Evolutionary conservation across 805 yeast genomes (phyloP).

Genomic region (Pichia heedii): DNA sequence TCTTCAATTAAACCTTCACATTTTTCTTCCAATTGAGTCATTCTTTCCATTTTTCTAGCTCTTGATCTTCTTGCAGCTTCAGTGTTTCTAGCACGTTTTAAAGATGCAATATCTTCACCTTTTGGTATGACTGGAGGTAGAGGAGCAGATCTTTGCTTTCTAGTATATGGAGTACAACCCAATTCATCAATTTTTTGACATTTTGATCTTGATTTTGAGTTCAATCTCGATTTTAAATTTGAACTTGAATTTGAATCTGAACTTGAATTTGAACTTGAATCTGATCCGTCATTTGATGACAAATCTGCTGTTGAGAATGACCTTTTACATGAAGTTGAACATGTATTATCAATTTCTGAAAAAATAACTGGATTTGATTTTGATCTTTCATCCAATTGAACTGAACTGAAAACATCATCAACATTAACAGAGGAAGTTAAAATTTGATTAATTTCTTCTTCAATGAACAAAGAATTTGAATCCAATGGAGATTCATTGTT

Average conservation of each 20-base stretch:
- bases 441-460: constrained; percentile 7
- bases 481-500: constrained; percentile 48
- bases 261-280: too few relatives aligned
- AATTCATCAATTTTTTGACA: constrained; percentile 48
- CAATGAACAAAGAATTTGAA: constrained; percentile 26
- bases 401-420: neutral
- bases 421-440: neutral
- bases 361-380: constrained; percentile 7
- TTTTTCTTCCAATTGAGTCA: constrained; percentile 70
- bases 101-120: constrained; percentile 53
- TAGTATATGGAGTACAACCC: constrained; percentile 68
- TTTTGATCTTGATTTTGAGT: neutral
- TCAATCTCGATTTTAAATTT: too few relatives aligned
- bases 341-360: neutral
- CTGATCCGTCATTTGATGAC: neutral
- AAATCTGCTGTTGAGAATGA: constrained; percentile 17
- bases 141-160: constrained; percentile 68
- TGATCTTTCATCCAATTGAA: neutral
- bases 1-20: constrained; percentile 55
- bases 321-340: constrained; percentile 11
- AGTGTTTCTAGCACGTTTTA: constrained; percentile 94
- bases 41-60: constrained; percentile 85
- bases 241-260: too few relatives aligned
- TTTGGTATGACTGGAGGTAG: constrained; percentile 60
- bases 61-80: constrained; percentile 95